A percentile compares a stretch with the other conserved stretches of the same genome.
Conservation (phyloP, 2,329 filamentous ascomycete genomes). For the Zymoseptoria tritici region DNA sequence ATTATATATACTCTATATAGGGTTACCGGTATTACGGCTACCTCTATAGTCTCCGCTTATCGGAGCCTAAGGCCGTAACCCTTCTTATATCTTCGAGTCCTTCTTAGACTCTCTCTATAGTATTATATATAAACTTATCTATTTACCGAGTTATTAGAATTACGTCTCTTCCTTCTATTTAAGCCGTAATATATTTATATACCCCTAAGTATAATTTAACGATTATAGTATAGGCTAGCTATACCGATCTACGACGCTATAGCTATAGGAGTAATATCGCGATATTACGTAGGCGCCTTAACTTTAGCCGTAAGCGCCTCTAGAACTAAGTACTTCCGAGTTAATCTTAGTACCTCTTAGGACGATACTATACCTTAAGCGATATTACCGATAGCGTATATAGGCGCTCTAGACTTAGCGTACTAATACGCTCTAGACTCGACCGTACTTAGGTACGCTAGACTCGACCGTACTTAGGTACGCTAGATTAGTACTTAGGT, state of each 20-base stretch:
- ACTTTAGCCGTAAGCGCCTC: too few relatives aligned
- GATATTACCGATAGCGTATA: neutral
- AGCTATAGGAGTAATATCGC: neutral
- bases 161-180: too few relatives aligned
- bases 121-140: too few relatives aligned
- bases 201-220: neutral
- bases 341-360: too few relatives aligned
- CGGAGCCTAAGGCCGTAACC: too few relatives aligned
- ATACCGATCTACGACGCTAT: neutral
- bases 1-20: too few relatives aligned
- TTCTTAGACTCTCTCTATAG: too few relatives aligned
- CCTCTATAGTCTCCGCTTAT: too few relatives aligned
- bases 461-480: neutral
- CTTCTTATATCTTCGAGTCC: too few relatives aligned
- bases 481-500: neutral
- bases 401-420: neutral
- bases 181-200: neutral
- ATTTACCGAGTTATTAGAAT: too few relatives aligned
- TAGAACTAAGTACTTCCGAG: neutral
- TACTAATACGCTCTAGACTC: neutral
- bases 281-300: neutral
- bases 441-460: neutral
- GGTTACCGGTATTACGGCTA: too few relatives aligned
- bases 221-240: neutral
- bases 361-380: too few relatives aligned